Conservation (phyloP, 495 filamentous ascomycete species). For the Aspergillus olivimuriae region DNA sequence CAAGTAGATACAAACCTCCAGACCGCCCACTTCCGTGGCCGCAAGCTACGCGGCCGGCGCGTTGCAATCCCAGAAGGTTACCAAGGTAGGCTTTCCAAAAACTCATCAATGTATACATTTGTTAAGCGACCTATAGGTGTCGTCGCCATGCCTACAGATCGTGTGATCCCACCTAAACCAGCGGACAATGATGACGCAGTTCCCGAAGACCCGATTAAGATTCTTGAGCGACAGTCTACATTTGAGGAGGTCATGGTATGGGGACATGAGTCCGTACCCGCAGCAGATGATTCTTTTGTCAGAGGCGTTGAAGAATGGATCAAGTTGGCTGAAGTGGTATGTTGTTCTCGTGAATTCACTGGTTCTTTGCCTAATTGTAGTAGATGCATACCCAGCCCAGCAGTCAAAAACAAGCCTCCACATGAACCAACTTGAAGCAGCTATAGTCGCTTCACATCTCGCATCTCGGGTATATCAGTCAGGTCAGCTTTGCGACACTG, state of each 20-base stretch:
- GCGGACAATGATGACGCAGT: slow-evolving; percentile 29
- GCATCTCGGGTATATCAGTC: no score
- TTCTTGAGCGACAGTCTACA: slow-evolving; percentile 54
- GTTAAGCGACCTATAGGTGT: slow-evolving; percentile 22
- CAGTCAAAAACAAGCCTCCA: slow-evolving; percentile 9
- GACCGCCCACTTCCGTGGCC: slow-evolving; percentile 73
- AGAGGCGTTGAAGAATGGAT: slow-evolving; percentile 80
- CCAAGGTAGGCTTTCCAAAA: slow-evolving; percentile 41
- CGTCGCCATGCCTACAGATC: slow-evolving; percentile 34
- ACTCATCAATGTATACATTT: background rate
- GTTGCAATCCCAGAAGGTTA: slow-evolving; percentile 71
- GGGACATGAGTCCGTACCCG: slow-evolving; percentile 69
- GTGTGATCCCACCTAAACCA: slow-evolving; percentile 16
- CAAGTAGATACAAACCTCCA: slow-evolving; percentile 18
- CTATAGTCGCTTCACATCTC: background rate
- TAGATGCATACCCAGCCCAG: slow-evolving; percentile 30
- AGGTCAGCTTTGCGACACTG: no score
- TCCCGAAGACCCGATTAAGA: slow-evolving; percentile 46
- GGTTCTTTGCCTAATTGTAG: slow-evolving; percentile 1
- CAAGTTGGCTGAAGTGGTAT: slow-evolving; percentile 59
- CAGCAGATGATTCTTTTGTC: slow-evolving; percentile 63
- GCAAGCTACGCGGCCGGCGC: slow-evolving; percentile 65
- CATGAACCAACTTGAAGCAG: slow-evolving; percentile 1
- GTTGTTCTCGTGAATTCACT: slow-evolving; percentile 7
- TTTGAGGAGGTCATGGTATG: slow-evolving; percentile 80